Base-by-base conservation (phyloP, 116 monocot genomes). In the Posidonia oceanica region DNA sequence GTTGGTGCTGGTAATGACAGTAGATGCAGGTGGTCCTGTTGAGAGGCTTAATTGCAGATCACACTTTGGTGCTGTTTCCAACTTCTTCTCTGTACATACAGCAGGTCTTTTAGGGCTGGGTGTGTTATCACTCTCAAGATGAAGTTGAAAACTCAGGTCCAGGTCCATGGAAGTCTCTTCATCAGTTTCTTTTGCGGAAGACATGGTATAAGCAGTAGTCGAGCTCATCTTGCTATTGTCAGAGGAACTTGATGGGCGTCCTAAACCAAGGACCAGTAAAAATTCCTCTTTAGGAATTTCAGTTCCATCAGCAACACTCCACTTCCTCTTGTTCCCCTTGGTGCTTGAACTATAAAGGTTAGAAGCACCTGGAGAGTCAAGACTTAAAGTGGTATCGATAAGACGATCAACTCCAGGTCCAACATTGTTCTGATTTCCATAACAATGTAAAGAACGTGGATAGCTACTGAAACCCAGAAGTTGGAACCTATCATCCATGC, bases 151-250 rank as follows among this genome's bases (percentile, higher is more conserved):
- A 71, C 83, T 83, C 60, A 87, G 64, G 2, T 67, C 85, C 18
- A 91, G 36, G 62, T 85, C 80, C 58, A 78, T 67, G 23, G 85
- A 91, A n/a, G 79, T 75, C 40, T 71, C 85, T 52, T 85, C 85
- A 36, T 91, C 83, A 5, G 68, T 80, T 56, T 81, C 86, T 59
- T 88, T 81, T 5, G 77, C 71, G 21, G 91, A 77, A 17, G 83
- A 81, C 22, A 72, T 54, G 56, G 84, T 79, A 72, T 67, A 85
- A 15, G 54, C 65, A 74, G 83, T 81, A 55, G 81, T 71, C 3
- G 85, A 85, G 65, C 91, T 88, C 66, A 74, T 68, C 65, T 82
- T 88, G 73, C 85, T 81, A 74, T 70, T 81, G n/a, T 85, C 85
- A 51, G 88, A 88, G 2, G 79, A 79, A 75, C 77, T 79, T 39